Percentiles rank a stretch among this genome's conserved stretches.
phyloP scores from a whole-genome alignment of 495 filamentous ascomycete species.

The Penicillium arizonense region DNA sequence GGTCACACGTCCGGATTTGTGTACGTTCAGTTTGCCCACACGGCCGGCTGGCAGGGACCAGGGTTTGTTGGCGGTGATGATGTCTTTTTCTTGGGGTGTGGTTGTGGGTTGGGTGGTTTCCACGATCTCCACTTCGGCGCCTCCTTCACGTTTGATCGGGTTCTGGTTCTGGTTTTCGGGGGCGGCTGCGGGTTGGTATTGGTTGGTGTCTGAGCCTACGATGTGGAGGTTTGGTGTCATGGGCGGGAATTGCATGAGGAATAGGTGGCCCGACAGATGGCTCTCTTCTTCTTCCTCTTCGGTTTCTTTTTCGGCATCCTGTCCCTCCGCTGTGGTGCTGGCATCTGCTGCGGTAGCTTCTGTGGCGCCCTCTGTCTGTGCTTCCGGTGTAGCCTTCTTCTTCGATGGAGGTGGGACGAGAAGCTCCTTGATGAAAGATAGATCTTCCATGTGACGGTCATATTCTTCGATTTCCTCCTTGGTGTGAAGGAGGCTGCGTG shows the following conservation, averaged over 20 bases:
- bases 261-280: conserved; percentile 40
- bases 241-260: conserved; percentile 57
- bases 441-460: conserved; percentile 41
- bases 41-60: conserved; percentile 53
- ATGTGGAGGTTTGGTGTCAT: conserved; percentile 49
- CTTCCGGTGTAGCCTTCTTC: conserved; percentile 13
- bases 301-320: conserved; percentile 12
- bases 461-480: conserved; percentile 49
- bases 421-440: conserved; percentile 37
- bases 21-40: conserved; percentile 55
- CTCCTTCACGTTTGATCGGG: conserved; percentile 36
- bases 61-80: conserved; percentile 38
- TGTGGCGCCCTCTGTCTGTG: conserved; percentile 11
- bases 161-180: conserved; percentile 11
- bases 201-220: conserved; percentile 19
- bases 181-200: conserved; percentile 2
- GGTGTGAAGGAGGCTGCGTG: conserved; percentile 38
- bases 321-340: conserved; percentile 5
- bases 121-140: conserved; percentile 28
- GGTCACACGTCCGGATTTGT: conserved; percentile 47
- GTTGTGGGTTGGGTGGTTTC: conserved; percentile 20
- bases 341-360: conserved; percentile 10
- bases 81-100: conserved; percentile 14
- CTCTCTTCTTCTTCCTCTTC: conserved; percentile 29
- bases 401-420: conserved; percentile 15